Evolutionary conservation across 805 yeast species (phyloP).

Genomic region (Lachancea mirantina): DNA sequence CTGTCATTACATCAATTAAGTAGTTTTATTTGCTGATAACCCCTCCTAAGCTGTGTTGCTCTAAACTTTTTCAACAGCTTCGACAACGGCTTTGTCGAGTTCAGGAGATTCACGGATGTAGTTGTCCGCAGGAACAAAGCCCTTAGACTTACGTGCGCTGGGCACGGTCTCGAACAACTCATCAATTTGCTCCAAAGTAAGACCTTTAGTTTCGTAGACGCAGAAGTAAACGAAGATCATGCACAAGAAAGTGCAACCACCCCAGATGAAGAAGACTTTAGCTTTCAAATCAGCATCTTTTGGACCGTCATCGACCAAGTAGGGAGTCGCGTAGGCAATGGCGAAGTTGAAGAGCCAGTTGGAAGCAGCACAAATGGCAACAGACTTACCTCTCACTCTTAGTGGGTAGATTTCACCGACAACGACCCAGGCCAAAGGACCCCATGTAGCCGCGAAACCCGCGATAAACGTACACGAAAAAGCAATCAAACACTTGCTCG

Average conservation of each 20-base stretch:
- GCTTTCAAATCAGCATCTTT: slow-evolving; percentile 54
- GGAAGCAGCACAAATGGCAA: slow-evolving; percentile 54
- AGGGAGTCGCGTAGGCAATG: slow-evolving; percentile 70
- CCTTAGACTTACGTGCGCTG: slow-evolving; percentile 14
- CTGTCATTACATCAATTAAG: too few species aligned
- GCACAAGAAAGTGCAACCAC: slow-evolving; percentile 50
- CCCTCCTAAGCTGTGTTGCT: too few species aligned
- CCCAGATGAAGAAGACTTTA: slow-evolving; percentile 59
- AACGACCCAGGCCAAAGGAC: slow-evolving; percentile 61
- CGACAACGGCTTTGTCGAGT: slow-evolving; percentile 13
- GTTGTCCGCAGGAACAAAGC: slow-evolving; percentile 12
- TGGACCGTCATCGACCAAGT: slow-evolving; percentile 38
- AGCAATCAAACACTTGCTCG: slow-evolving; percentile 17
- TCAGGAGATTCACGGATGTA: slow-evolving; percentile 5
- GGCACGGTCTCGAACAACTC: slow-evolving; percentile 24
- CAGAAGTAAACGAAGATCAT: slow-evolving; percentile 63
- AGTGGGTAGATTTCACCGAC: slow-evolving; percentile 67
- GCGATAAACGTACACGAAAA: slow-evolving; percentile 64
- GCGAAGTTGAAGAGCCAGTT: slow-evolving; percentile 66
- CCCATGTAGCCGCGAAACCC: slow-evolving; percentile 74
- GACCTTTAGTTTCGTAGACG: slow-evolving; percentile 74
- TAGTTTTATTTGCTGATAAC: too few species aligned
- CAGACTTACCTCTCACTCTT: slow-evolving; percentile 56
- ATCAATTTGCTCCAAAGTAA: slow-evolving; percentile 76
- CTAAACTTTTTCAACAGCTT: slow-evolving; percentile 12